These are phyloP conservation scores for Arachnomyces sp. DNA, from an alignment of 2,329 filamentous ascomycete species.

Conservation along the genomic window DNA sequence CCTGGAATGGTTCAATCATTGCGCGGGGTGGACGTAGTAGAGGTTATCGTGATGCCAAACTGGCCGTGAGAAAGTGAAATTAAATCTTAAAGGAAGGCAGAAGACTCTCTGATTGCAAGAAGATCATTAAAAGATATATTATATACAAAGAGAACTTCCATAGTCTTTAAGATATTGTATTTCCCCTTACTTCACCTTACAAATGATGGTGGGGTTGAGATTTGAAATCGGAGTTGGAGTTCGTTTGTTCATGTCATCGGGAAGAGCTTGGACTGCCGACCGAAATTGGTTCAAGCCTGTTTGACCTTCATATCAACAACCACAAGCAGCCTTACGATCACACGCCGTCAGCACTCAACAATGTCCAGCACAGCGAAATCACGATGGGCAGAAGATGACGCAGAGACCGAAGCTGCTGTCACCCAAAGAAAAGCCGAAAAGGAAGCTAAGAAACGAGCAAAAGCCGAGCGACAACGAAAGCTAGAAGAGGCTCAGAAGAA, in stretches of 20 bases:
- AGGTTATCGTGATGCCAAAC: too few relatives aligned
- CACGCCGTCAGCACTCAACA: conserved; percentile 5
- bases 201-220: conserved; percentile 21
- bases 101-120: too few relatives aligned
- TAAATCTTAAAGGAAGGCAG: too few relatives aligned
- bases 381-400: conserved; percentile 80
- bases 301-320: neutral
- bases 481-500: conserved; percentile 45
- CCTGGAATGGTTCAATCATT: conserved; percentile 43
- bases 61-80: too few relatives aligned
- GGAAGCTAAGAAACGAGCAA: conserved; percentile 78
- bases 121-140: too few relatives aligned
- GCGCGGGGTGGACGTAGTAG: too few relatives aligned
- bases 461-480: conserved; percentile 70
- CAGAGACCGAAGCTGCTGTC: conserved; percentile 63
- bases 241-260: conserved; percentile 5
- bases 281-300: neutral
- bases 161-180: conserved; percentile 17
- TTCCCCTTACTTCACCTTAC: conserved; percentile 8
- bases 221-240: conserved; percentile 28
- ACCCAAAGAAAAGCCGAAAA: conserved; percentile 71
- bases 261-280: neutral
- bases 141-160: neutral
- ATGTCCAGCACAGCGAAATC: conserved; percentile 62
- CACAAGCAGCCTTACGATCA: neutral